Evolutionary conservation across 2,329 filamentous ascomycete species (phyloP).

Genomic region (Cladosporium phlei): DNA sequence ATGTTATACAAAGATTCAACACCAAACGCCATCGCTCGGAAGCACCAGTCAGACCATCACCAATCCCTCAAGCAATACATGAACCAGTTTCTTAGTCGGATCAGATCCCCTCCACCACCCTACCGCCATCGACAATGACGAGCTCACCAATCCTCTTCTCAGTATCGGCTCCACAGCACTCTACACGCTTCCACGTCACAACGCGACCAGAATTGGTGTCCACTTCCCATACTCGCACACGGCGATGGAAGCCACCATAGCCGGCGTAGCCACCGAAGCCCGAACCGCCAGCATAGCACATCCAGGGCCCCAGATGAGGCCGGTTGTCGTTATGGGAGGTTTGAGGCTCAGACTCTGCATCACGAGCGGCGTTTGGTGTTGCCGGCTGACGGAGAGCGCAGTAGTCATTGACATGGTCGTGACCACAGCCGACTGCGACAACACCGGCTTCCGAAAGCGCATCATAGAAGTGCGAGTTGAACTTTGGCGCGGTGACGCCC

Average conservation of each 20-base stretch:
- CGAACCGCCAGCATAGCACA: conserved; percentile 91
- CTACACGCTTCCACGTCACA: conserved; percentile 85
- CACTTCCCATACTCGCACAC: conserved; percentile 84
- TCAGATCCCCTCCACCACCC: conserved; percentile 36
- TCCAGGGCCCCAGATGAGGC: conserved; percentile 60
- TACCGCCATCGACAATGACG: conserved; percentile 57
- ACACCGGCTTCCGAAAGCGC: conserved; percentile 82
- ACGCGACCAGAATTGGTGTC: conserved; percentile 88
- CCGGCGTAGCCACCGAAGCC: conserved; percentile 95
- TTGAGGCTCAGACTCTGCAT: conserved; percentile 19
- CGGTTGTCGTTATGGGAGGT: conserved; percentile 14
- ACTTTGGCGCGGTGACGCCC: conserved; percentile 77
- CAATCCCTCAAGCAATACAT: no score
- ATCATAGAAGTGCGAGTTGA: conserved; percentile 89
- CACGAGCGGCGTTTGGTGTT: conserved; percentile 2
- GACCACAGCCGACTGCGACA: conserved; percentile 82
- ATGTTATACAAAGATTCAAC: no score
- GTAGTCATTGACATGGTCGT: conserved; percentile 97
- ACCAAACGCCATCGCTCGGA: conserved; percentile 8
- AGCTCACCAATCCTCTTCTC: conserved; percentile 53
- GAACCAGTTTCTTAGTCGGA: no score
- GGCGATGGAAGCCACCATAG: conserved; percentile 77
- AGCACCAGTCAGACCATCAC: not conserved
- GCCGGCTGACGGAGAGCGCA: conserved; percentile 63
- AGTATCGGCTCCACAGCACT: conserved; percentile 52